Conservation (phyloP, 2,329 filamentous ascomycete species). For the Ophiostoma novo-ulmi region DNA sequence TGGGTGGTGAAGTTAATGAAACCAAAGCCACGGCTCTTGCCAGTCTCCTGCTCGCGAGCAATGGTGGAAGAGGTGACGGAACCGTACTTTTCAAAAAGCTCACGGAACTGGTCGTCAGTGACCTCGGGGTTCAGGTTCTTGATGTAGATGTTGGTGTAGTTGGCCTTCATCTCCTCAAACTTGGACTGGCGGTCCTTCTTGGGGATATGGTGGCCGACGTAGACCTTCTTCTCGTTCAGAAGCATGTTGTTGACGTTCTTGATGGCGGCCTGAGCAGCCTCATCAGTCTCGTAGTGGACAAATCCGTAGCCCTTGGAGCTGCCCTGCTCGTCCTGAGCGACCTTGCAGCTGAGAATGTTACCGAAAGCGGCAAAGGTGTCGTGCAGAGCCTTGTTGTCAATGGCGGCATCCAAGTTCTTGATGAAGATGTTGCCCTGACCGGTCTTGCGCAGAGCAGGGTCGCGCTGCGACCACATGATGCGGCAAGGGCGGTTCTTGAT, state of each 20-base stretch:
- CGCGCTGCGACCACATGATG: constrained; percentile 99
- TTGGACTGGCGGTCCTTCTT: constrained; percentile 99
- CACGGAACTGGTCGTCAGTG: constrained; percentile 89
- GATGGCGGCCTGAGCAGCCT: constrained; percentile 93
- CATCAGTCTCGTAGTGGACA: constrained; percentile 98
- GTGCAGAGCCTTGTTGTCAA: constrained; percentile 99
- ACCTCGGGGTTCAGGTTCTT: constrained; percentile 90
- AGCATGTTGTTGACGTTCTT: constrained; percentile 99
- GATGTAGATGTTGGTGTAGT: constrained; percentile 99
- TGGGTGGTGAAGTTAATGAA: constrained; percentile 96
- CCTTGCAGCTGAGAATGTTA: constrained; percentile 99
- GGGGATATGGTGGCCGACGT: constrained; percentile 97
- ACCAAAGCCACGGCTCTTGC: constrained; percentile 91
- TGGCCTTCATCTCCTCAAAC: constrained; percentile 99
- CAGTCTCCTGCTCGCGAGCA: constrained; percentile 73
- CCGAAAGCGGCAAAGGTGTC: constrained; percentile 98
- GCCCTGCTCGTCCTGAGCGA: constrained; percentile 92
- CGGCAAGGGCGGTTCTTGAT: constrained; percentile 99
- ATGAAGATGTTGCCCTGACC: constrained; percentile 99
- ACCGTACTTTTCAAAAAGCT: constrained; percentile 85
- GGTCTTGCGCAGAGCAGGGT: constrained; percentile 97
- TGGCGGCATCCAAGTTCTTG: constrained; percentile 98
- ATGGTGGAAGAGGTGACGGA: constrained; percentile 94
- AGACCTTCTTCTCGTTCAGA: constrained; percentile 99
- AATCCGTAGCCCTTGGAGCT: constrained; percentile 99